phyloP scores from a whole-genome alignment of 495 filamentous ascomycete species.

The Pyronema omphalodes region DNA sequence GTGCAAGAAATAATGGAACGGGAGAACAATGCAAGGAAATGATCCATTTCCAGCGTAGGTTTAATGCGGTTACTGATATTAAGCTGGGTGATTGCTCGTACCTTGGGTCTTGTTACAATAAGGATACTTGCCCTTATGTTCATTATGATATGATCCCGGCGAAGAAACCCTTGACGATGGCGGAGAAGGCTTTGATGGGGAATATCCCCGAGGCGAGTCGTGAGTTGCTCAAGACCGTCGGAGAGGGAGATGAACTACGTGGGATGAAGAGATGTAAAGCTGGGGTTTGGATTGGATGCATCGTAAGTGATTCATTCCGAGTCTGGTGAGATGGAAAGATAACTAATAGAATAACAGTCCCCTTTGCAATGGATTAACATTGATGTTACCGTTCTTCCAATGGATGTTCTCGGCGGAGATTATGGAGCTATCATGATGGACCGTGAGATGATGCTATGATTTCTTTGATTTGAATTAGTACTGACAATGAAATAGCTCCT shows the following conservation, averaged over 20 bases:
- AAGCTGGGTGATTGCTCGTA: constrained; percentile 17
- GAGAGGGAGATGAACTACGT: background rate
- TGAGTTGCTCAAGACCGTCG: background rate
- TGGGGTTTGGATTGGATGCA: background rate
- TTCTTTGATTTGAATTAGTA: background rate
- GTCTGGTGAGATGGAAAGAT: background rate
- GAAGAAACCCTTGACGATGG: constrained; percentile 3
- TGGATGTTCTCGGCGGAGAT: constrained; percentile 9
- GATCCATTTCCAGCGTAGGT: constrained; percentile 9
- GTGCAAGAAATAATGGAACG: background rate
- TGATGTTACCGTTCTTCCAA: constrained; percentile 6
- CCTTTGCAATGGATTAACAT: constrained; percentile 15
- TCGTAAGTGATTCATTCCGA: background rate
- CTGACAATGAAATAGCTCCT: constrained; percentile 10
- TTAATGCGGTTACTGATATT: constrained; percentile 11
- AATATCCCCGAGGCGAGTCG: background rate
- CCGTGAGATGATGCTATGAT: constrained; percentile 1
- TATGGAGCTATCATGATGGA: constrained; percentile 14
- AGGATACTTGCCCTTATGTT: constrained; percentile 14
- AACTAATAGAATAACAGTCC: background rate
- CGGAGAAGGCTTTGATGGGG: background rate
- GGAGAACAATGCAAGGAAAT: constrained; percentile 2
- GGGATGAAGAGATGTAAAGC: background rate
- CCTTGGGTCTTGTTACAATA: constrained; percentile 12
- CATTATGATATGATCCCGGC: constrained; percentile 6